Evolutionary conservation across 441 rosid species (phyloP).

Genomic region (Geranium incanum): DNA sequence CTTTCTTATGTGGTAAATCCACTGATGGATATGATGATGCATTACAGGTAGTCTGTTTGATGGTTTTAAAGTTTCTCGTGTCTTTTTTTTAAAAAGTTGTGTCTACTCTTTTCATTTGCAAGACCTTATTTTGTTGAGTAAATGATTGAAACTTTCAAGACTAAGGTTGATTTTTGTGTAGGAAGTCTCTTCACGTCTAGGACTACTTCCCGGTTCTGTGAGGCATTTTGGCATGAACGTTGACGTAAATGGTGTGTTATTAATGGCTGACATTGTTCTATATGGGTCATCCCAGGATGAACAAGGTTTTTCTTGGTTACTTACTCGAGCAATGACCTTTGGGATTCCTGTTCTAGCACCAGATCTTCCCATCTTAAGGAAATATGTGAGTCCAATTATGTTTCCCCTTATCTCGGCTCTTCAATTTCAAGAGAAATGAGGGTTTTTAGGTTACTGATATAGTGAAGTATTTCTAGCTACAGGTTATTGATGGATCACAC

Average conservation of each 20-base stretch:
- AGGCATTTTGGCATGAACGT: slow-evolving; percentile 67
- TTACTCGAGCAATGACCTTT: slow-evolving; percentile 88
- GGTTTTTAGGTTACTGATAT: slow-evolving; percentile 15
- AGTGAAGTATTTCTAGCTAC: slow-evolving; percentile 22
- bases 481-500: slow-evolving; percentile 71
- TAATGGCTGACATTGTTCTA: slow-evolving; percentile 82
- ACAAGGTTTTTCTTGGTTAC: slow-evolving; percentile 75
- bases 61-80: slow-evolving; percentile 12
- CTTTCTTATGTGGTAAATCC: slow-evolving; percentile 78
- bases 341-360: slow-evolving; percentile 72
- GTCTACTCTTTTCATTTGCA: neutral
- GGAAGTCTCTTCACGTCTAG: slow-evolving; percentile 76
- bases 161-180: slow-evolving; percentile 22
- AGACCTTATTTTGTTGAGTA: slow-evolving; percentile 1
- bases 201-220: slow-evolving; percentile 60
- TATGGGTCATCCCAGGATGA: slow-evolving; percentile 94
- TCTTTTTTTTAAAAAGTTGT: neutral
- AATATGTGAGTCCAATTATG: slow-evolving; percentile 51
- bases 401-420: slow-evolving; percentile 16
- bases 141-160: neutral
- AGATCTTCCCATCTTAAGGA: slow-evolving; percentile 65
- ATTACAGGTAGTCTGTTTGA: slow-evolving; percentile 53
- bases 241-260: slow-evolving; percentile 60
- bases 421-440: slow-evolving; percentile 18
- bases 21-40: slow-evolving; percentile 55